These are phyloP conservation scores for Volvox carteri DNA, from an alignment of 163 green algal genomes.

Conservation along the genomic window DNA sequence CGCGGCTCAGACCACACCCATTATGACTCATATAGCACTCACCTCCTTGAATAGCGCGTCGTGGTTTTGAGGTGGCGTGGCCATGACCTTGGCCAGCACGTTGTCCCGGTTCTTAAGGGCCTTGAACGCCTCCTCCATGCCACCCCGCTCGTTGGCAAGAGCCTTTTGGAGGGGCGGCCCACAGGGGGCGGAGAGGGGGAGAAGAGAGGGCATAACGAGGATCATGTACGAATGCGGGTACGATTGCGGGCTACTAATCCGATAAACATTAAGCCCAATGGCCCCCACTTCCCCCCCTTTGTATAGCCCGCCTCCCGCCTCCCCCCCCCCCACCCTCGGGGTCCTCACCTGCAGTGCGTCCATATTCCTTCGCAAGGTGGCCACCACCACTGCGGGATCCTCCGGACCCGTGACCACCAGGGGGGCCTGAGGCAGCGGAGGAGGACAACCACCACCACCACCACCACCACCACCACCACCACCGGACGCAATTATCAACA, in stretches of 20 bases:
- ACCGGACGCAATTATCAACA: too few species aligned
- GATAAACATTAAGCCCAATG: neutral
- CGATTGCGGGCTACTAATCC: neutral
- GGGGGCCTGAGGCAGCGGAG: slow-evolving; percentile 73
- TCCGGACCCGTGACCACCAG: slow-evolving; percentile 81
- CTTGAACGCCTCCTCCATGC: slow-evolving; percentile 92
- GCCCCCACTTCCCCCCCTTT: neutral
- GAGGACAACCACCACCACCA: too few species aligned
- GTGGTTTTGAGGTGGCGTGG: slow-evolving; percentile 55
- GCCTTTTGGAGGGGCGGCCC: slow-evolving; percentile 23
- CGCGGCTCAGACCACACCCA: too few species aligned
- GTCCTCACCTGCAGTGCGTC: slow-evolving; percentile 71
- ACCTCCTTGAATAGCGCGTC: slow-evolving; percentile 64
- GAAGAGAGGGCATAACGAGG: neutral
- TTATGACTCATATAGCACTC: too few species aligned
- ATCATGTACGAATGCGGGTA: too few species aligned
- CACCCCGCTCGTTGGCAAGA: slow-evolving; percentile 59
- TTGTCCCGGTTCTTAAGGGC: slow-evolving; percentile 93
- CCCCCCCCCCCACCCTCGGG: neutral
- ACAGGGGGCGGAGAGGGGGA: neutral
- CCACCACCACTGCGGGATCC: slow-evolving; percentile 85
- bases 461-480: too few species aligned
- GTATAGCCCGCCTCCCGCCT: neutral
- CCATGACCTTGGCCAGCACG: slow-evolving; percentile 93
- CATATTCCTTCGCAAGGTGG: slow-evolving; percentile 81